phyloP scores from a whole-genome alignment of 805 yeast species.

The Candida quercuum region DNA sequence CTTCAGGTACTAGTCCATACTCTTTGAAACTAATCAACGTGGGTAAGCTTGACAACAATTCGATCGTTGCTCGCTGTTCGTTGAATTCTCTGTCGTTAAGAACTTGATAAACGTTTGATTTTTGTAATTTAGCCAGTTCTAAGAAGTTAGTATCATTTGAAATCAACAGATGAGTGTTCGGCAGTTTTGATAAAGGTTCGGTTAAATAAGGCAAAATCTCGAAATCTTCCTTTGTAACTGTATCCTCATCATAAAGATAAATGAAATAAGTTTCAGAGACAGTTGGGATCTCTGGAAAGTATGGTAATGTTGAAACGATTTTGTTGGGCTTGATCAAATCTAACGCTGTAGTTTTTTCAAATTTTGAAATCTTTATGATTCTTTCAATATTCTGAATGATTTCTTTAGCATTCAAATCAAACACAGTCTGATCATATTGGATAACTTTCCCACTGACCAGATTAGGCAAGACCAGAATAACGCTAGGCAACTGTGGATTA shows the following conservation, averaged over 20 bases:
- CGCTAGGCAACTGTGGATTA: conserved; percentile 32
- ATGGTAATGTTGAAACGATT: conserved; percentile 2
- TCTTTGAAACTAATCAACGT: conserved; percentile 58
- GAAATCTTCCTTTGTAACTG: conserved; percentile 55
- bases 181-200: conserved; percentile 54
- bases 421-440: conserved; percentile 14
- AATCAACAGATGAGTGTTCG: conserved; percentile 49
- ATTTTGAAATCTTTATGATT: conserved; percentile 40
- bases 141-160: conserved; percentile 39
- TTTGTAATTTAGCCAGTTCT: conserved; percentile 37
- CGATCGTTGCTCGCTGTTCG: conserved; percentile 42
- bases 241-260: conserved; percentile 45
- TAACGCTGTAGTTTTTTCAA: conserved; percentile 22
- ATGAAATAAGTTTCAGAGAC: conserved; percentile 47
- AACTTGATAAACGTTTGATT: conserved; percentile 26
- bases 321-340: conserved; percentile 21
- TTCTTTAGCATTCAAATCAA: conserved; percentile 23
- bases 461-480: conserved; percentile 50
- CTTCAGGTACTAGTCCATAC: conserved; percentile 42
- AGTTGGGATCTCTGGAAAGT: conserved; percentile 4
- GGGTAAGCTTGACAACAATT: conserved; percentile 55
- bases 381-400: conserved; percentile 42
- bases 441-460: conserved; percentile 39
- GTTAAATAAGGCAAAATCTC: conserved; percentile 54
- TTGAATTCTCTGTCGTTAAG: conserved; percentile 39